Base-by-base conservation (phyloP, 306 rosid species). In the Malus asiatica region DNA sequence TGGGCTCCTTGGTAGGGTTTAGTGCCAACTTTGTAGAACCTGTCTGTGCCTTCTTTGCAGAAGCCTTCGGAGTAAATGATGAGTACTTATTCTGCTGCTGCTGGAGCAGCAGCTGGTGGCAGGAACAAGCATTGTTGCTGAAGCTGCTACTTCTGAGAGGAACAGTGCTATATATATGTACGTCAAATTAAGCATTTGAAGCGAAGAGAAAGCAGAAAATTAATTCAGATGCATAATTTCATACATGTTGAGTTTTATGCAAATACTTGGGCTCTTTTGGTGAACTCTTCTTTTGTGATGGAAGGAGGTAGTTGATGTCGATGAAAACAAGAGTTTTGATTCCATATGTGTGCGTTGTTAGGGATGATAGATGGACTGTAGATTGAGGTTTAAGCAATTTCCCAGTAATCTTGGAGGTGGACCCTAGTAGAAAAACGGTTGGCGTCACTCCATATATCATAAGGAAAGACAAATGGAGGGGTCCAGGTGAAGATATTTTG, bases 371-470 rank as follows among this genome's bases (percentile, higher is more conserved):
- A 23, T 65, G 62, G 18, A 25, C 27, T 40, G 3, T 14, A 51
- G 57, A 33, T 30, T 71, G 3, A 64, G 52, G 58, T 57, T 53
- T 10, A 16, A 72, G 46, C 12, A 2, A 42, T 76, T 40, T 66
- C 81, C 82, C 89, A 79, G 73, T 51, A 72, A 70, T 81, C 81
- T 83, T 86, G 95, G 85, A 79, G 74, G 74, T 62, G 84, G 82
- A 73, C 80, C 83, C 76, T 44, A 8, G 20, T 52, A 25, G 44
- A n/a, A 52, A 62, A 1, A 5, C 61, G 52, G 9, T 76, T 32
- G 35, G 23, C 35, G 13, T 3, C 65, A 1, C 62, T 42, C 30
- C 14, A 13, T 20, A 30, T 18, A 2, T 52, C 18, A 52, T 52
- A 52, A 52, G 8, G 14, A 16, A 25, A 7, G 23, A 19, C 27